Percentiles rank a stretch among this genome's conserved stretches.
Conservation (phyloP, 2,329 filamentous ascomycete genomes). For the Westerdykella aurantiaca region DNA sequence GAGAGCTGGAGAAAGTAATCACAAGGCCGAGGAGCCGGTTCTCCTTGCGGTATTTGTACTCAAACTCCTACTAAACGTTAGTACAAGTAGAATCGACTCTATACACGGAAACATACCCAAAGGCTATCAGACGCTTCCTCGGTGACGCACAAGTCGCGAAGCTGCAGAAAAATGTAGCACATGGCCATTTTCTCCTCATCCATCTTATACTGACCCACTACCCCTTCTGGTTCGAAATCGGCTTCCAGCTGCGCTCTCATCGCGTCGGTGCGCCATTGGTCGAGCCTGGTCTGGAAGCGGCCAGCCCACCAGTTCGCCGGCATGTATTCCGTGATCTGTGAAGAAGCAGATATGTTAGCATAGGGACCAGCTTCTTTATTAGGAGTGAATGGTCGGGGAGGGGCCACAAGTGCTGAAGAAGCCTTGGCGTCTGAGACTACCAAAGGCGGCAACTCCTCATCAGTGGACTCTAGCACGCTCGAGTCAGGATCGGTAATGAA, state of each 20-base stretch:
- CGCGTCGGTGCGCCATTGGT: constrained; percentile 32
- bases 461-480: no score
- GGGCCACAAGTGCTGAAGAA: neutral
- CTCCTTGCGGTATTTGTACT: constrained; percentile 28
- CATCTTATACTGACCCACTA: constrained; percentile 17
- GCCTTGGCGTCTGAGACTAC: neutral
- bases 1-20: constrained; percentile 10
- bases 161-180: constrained; percentile 26
- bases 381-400: neutral
- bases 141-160: constrained; percentile 25
- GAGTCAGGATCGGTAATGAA: no score
- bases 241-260: constrained; percentile 19
- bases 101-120: constrained; percentile 17
- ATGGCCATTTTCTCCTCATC: constrained; percentile 24
- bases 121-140: constrained; percentile 29
- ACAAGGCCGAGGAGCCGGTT: constrained; percentile 20
- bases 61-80: constrained; percentile 23
- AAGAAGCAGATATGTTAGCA: constrained; percentile 16
- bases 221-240: constrained; percentile 7
- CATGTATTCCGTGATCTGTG: constrained; percentile 32
- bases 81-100: neutral
- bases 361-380: neutral
- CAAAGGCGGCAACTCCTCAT: neutral
- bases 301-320: constrained; percentile 32
- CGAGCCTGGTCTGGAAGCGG: constrained; percentile 28